phyloP scores from a whole-genome alignment of 2,329 filamentous ascomycete genomes.

The Pestalotiopsis sp. region DNA sequence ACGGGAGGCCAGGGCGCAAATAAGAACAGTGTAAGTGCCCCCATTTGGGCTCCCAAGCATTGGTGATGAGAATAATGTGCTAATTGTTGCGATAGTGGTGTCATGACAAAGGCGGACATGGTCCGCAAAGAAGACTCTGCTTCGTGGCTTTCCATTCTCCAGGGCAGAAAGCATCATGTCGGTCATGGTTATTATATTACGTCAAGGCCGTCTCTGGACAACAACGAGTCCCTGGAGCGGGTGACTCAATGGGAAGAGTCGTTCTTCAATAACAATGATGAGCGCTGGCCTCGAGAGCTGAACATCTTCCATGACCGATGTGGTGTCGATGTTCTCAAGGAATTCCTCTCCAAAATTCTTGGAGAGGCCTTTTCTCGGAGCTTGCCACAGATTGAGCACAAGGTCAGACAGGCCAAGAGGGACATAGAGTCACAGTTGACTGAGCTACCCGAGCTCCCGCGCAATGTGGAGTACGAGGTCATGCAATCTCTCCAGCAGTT shows the following conservation, averaged over 20 bases:
- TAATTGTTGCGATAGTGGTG: slow-evolving; percentile 57
- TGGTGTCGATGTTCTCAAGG: slow-evolving; percentile 54
- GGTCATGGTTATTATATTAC: slow-evolving; percentile 81
- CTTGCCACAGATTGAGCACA: slow-evolving; percentile 55
- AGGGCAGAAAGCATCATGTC: slow-evolving; percentile 60
- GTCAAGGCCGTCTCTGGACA: slow-evolving; percentile 55
- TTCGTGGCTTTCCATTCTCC: slow-evolving; percentile 67
- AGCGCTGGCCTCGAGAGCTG: slow-evolving; percentile 52
- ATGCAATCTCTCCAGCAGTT: slow-evolving; percentile 61
- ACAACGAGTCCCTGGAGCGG: slow-evolving; percentile 50
- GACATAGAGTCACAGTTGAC: slow-evolving; percentile 57
- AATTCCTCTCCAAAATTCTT: slow-evolving; percentile 54
- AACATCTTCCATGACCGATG: slow-evolving; percentile 48
- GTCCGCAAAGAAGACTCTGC: slow-evolving; percentile 50
- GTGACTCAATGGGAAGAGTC: slow-evolving; percentile 52
- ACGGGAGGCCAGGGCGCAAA: slow-evolving; percentile 50
- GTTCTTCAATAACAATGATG: slow-evolving; percentile 47
- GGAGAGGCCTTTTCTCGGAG: slow-evolving; percentile 56
- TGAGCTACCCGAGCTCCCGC: slow-evolving; percentile 66
- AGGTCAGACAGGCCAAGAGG: slow-evolving; percentile 49
- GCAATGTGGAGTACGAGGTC: slow-evolving; percentile 68
- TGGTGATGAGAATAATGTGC: slow-evolving; percentile 22
- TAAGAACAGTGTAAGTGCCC: background rate
- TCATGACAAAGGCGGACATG: slow-evolving; percentile 84
- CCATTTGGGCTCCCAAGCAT: too few relatives aligned